Base-by-base conservation (phyloP, 768 basidiomycete genomes). In the Boletus reticulatus region DNA sequence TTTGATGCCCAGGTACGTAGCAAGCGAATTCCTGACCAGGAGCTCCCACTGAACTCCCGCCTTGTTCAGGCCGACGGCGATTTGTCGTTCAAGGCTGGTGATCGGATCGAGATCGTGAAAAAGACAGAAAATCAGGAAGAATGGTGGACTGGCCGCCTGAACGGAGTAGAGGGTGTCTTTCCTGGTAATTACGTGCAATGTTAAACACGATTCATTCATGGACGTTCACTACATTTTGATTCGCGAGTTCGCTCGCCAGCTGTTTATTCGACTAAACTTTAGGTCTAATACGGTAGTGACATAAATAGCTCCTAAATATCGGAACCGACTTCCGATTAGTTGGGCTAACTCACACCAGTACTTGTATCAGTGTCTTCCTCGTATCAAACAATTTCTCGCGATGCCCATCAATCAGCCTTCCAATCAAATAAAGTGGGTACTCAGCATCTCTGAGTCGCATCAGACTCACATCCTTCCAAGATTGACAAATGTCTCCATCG, bases 401-500 rank as follows among this genome's bases (percentile, higher is more conserved):
- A 67, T 67, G 67, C 67, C 67, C n/a, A 88, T 94, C 61, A 79
- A 93, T 32, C 92, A 94, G 62, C 92, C 92, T 20, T 92, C 92
- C 4, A 89, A 88, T 67, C 92, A 94, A 69, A 94, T 93, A 72
- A 94, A 92, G 92, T 90, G 63, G 64, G 63, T 57, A 39, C 49
- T 44, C 22, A 4, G 14, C 52, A 47, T 32, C 43, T 16, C 37
- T 29, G 41, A 29, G 14, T 16, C 52, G 24, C 20, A 39, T 24
- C 39, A 39, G 46, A 48, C 50, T 59, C 24, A 58, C 39, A 29
- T 50, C 16, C 41, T 20, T 12, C 8, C 16, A 47, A 98, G 95
- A 72, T 78, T 99, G 42, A 99, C 97, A 8, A 99, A 99, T 68
- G 96, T 98, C 55, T 94, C 94, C 38, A 83, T 98, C 70, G 97